Evolutionary conservation across 768 basidiomycete genomes (phyloP), one percentile per base, ranked within the genome.

Genomic region (Lentinus tigrinus): DNA sequence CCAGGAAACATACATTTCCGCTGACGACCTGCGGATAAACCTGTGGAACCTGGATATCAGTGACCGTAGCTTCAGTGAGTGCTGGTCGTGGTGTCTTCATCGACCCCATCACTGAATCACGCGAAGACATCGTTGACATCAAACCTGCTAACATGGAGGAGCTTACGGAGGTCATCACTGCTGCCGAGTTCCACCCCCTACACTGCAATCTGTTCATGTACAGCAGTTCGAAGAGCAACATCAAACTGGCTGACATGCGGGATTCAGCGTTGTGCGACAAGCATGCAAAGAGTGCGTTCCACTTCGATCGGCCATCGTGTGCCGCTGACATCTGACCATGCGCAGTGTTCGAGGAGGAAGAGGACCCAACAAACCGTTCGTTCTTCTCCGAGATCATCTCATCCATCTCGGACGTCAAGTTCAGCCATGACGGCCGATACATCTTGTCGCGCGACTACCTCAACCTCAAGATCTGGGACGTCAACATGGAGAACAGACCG

Each of bases 321-420:
- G 21, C 43, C 54, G 42, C 50, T 61, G 43, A 52, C 46, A 40
- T 28, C 31, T 51, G 44, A 46, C 28, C 48, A n/a, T 37, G 10
- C 38, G 42, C 75, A 98, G 96, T 92, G 73, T 99, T 95, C 65
- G 97, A 99, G 73, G 97, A 99, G 73, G 96, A 98, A 68, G 97
- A 99, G 73, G 97, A 99, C 70, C 96, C 95, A 44, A 85, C 93
- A 54, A 91, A 93, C 62, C 91, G 97, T 62, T 98, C 97, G 14
- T 99, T 99, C 83, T 99, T 99, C 76, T 97, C 95, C 1, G 97
- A 99, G 76, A 99, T 98, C 68, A 98, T 99, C 60, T 98, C 97
- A 1, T 98, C 96, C 34, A 98, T 99, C 69, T 98, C 96, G 47
- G 97, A 99, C 74, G 96, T 99, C 74, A 97, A 98, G 75, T 99